A percentile compares a stretch with the other conserved stretches of the same genome.
Evolutionary conservation across 2,329 filamentous ascomycete genomes (phyloP).

Genomic region (Pseudophaeomoniella oleicola): DNA sequence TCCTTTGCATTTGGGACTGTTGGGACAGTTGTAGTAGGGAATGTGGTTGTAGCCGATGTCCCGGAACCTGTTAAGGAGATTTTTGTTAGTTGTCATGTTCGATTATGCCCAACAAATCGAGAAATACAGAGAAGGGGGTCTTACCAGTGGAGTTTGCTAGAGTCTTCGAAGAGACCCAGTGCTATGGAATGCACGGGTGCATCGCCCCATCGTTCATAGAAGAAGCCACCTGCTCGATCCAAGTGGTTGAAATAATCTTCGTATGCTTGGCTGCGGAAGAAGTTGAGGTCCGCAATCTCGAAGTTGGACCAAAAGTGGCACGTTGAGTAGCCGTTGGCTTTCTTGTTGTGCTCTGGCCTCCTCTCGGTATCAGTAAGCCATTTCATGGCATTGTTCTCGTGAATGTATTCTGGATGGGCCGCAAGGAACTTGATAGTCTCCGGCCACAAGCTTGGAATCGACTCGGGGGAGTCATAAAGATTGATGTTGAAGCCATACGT

Average conservation of each 20-base stretch:
- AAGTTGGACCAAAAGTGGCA: slow-evolving; percentile 99
- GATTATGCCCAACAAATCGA: slow-evolving; percentile 1
- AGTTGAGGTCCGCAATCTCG: slow-evolving; percentile 83
- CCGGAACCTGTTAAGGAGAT: slow-evolving; percentile 60
- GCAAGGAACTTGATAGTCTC: slow-evolving; percentile 83
- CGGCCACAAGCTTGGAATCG: slow-evolving; percentile 84
- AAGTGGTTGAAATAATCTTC: slow-evolving; percentile 94
- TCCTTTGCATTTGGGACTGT: slow-evolving; percentile 81
- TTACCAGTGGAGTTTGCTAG: slow-evolving; percentile 82
- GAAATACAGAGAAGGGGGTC: slow-evolving; percentile 21
- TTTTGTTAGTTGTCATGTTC: background rate
- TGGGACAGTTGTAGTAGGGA: slow-evolving; percentile 97
- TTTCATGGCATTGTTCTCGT: slow-evolving; percentile 69
- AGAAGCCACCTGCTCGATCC: slow-evolving; percentile 89
- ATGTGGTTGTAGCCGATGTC: slow-evolving; percentile 98
- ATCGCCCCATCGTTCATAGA: slow-evolving; percentile 97
- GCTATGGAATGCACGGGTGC: slow-evolving; percentile 93
- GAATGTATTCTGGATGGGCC: slow-evolving; percentile 66
- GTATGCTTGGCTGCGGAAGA: slow-evolving; percentile 82
- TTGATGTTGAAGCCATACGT: slow-evolving; percentile 98
- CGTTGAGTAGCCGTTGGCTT: slow-evolving; percentile 87
- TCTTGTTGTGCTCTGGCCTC: slow-evolving; percentile 63
- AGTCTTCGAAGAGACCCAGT: slow-evolving; percentile 80
- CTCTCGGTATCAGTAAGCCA: slow-evolving; percentile 72
- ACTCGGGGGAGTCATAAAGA: slow-evolving; percentile 81